These are phyloP conservation scores for Fusarium longipes DNA, from an alignment of 2,329 filamentous ascomycete species.

Conservation along the genomic window DNA sequence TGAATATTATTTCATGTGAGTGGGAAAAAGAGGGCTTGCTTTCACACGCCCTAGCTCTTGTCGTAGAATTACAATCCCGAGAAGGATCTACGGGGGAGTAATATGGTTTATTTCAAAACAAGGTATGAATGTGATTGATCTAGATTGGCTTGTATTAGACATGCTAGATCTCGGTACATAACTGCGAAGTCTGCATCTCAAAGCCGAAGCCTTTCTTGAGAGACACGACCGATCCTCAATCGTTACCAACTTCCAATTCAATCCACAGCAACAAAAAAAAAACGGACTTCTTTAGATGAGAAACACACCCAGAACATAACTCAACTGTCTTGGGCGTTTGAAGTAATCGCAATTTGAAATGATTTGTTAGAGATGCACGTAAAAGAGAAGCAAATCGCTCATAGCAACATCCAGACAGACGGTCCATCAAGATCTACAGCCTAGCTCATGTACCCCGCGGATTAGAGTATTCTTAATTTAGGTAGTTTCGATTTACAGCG, in stretches of 20 bases:
- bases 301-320: neutral
- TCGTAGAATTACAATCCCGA: neutral
- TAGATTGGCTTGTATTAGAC: neutral
- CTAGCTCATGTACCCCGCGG: slow-evolving; percentile 45
- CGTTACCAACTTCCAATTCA: neutral
- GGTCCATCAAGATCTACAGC: slow-evolving; percentile 33
- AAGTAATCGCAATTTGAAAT: neutral
- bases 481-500: slow-evolving; percentile 31
- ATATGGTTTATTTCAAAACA: neutral
- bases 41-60: neutral
- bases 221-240: slow-evolving; percentile 16
- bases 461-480: slow-evolving; percentile 29
- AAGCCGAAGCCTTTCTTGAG: slow-evolving; percentile 25
- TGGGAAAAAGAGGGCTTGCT: neutral
- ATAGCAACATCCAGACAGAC: neutral
- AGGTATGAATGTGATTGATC: neutral
- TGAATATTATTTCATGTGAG: neutral
- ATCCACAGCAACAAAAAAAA: slow-evolving; percentile 4
- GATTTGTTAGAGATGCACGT: neutral
- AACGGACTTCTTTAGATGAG: neutral
- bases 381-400: slow-evolving; percentile 6
- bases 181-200: slow-evolving; percentile 1
- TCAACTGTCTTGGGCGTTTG: neutral
- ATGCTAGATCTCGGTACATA: neutral
- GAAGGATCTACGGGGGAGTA: neutral